A percentile compares a stretch with the other conserved stretches of the same genome.
phyloP scores from a whole-genome alignment of 129 eudicot species.

The Helichrysum umbraculigerum region DNA sequence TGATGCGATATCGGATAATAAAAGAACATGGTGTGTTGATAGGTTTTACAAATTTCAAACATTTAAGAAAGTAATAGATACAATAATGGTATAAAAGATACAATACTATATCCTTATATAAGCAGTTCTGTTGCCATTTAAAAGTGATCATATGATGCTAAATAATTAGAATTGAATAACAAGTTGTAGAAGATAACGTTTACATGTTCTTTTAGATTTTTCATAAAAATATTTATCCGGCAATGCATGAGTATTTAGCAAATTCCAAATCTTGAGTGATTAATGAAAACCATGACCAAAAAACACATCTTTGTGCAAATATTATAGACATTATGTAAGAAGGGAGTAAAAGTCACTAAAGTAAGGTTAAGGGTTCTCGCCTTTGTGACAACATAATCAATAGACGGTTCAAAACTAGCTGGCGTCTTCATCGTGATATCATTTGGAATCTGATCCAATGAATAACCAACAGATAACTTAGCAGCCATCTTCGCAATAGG shows the following conservation, averaged over 20 bases:
- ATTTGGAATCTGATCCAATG: conserved; percentile 97
- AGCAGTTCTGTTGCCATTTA: not conserved
- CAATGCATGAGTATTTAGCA: not conserved
- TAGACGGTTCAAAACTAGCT: conserved; percentile 94
- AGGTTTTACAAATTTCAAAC: not conserved
- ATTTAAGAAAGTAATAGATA: no score
- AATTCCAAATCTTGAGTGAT: not conserved
- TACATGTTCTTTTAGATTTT: no score
- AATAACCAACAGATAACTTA: conserved; percentile 90
- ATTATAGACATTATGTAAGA: not conserved
- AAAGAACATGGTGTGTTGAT: not conserved
- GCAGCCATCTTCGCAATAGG: conserved; percentile 99
- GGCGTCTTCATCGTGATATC: conserved; percentile 95
- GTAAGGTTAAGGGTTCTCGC: conserved; percentile 34
- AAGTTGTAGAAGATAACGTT: not conserved
- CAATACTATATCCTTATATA: not conserved
- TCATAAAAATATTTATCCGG: not conserved
- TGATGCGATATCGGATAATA: not conserved
- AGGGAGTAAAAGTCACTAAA: not conserved
- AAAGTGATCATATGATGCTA: not conserved
- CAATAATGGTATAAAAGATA: no score
- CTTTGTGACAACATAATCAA: conserved; percentile 95
- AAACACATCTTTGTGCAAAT: no score
- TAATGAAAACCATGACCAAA: not conserved
- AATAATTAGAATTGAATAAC: not conserved